Conservation (phyloP, 2,329 filamentous ascomycete genomes). For the Arthrobotrys musiformis region DNA sequence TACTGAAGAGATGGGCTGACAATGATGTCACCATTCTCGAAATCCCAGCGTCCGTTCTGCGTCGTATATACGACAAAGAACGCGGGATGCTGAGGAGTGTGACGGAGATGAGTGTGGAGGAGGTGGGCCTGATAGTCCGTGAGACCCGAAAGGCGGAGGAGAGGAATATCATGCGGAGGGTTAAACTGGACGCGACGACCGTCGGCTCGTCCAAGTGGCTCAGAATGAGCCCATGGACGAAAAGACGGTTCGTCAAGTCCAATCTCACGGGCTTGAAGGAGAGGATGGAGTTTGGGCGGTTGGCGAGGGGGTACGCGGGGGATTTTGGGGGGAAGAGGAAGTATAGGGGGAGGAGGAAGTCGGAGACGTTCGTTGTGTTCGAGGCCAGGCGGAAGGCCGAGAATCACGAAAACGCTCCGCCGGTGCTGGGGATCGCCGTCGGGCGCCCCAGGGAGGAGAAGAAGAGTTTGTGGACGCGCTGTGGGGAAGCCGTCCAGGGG, state of each 20-base stretch:
- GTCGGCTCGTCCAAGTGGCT: conserved; percentile 3
- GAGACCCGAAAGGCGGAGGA: background rate
- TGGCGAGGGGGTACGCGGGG: background rate
- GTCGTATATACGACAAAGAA: background rate
- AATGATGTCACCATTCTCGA: conserved; percentile 1
- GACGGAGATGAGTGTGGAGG: background rate
- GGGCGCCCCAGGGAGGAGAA: background rate
- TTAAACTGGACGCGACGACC: background rate
- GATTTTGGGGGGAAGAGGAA: background rate
- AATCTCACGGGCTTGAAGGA: conserved; percentile 6
- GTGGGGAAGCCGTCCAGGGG: conserved; percentile 2
- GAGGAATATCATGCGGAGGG: background rate
- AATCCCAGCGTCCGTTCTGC: background rate
- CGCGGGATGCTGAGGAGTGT: background rate
- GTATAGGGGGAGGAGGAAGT: background rate
- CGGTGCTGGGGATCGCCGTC: background rate
- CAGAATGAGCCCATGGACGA: conserved; percentile 4
- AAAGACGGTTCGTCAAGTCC: background rate
- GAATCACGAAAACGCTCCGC: background rate
- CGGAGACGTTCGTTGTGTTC: conserved; percentile 14
- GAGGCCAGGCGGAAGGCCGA: background rate
- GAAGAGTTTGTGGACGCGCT: background rate
- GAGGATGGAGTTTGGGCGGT: background rate
- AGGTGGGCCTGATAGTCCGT: conserved; percentile 1
- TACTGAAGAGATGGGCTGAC: background rate